Evolutionary conservation across 2,329 filamentous ascomycete species (phyloP).

Genomic region (Epichloe gansuensis): DNA sequence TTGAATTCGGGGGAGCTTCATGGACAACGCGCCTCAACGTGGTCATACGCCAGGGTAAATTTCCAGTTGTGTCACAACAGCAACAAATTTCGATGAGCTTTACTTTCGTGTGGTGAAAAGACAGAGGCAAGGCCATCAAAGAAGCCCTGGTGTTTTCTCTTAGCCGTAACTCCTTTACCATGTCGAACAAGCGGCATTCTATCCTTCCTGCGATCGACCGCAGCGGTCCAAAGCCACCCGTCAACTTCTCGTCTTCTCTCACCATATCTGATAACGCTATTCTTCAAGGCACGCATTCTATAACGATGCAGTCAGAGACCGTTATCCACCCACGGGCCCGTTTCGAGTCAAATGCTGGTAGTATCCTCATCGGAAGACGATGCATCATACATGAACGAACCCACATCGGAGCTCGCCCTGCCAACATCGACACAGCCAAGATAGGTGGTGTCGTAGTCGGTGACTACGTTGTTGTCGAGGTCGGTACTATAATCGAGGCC

Average conservation of each 20-base stretch:
- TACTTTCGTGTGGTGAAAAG: no score
- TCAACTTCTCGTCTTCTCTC: constrained; percentile 46
- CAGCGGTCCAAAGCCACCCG: constrained; percentile 45
- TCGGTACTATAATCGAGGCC: constrained; percentile 45
- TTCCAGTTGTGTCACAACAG: no score
- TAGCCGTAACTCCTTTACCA: constrained; percentile 6
- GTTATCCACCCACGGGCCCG: constrained; percentile 78
- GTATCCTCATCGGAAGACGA: constrained; percentile 67
- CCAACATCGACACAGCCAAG: constrained; percentile 12
- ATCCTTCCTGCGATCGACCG: constrained; percentile 39
- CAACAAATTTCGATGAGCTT: no score
- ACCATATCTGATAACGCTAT: constrained; percentile 50
- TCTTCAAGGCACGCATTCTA: constrained; percentile 58
- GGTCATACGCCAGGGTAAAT: no score
- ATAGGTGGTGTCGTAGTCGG: constrained; percentile 41
- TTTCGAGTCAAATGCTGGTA: constrained; percentile 64
- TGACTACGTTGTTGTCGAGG: constrained; percentile 50
- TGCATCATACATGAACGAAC: constrained; percentile 69
- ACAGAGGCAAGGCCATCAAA: no score
- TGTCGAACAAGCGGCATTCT: constrained; percentile 42
- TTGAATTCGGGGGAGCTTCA: not conserved
- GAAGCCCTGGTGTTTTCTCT: no score
- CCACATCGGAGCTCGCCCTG: constrained; percentile 35
- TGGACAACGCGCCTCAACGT: not conserved
- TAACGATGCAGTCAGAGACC: constrained; percentile 64